phyloP scores from a whole-genome alignment of 1,139 yeast species.

The Lodderomyces jiufengensis region DNA sequence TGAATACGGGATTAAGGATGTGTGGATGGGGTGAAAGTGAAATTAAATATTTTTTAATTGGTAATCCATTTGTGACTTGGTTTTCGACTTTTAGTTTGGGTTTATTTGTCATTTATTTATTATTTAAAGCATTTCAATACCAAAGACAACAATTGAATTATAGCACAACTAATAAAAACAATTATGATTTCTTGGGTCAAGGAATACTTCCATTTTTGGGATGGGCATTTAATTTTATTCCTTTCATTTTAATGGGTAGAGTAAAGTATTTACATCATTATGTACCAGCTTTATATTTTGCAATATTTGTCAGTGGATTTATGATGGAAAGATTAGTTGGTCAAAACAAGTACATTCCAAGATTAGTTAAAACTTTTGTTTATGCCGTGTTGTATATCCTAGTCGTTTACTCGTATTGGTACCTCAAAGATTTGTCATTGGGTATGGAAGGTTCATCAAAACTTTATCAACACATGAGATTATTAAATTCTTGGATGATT shows the following conservation, averaged over 20 bases:
- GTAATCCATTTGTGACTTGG: constrained; percentile 69
- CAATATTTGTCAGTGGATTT: constrained; percentile 61
- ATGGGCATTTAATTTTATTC: constrained; percentile 88
- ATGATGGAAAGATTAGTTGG: constrained; percentile 23
- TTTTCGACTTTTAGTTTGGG: constrained; percentile 34
- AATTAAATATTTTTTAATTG: constrained; percentile 57
- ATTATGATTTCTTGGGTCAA: constrained; percentile 16
- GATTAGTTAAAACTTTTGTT: constrained; percentile 9
- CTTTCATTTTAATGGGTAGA: constrained; percentile 92
- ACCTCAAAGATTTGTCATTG: constrained; percentile 25
- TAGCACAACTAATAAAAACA: no score
- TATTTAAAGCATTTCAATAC: constrained; percentile 24
- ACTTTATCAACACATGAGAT: constrained; percentile 22
- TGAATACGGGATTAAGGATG: constrained; percentile 64
- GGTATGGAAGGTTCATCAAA: constrained; percentile 34
- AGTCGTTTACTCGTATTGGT: constrained; percentile 26
- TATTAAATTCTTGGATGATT: constrained; percentile 30
- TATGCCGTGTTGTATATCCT: constrained; percentile 22
- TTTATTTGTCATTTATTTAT: constrained; percentile 17
- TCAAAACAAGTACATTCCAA: constrained; percentile 11
- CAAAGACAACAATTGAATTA: constrained; percentile 30
- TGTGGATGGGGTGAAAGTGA: constrained; percentile 55
- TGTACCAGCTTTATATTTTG: constrained; percentile 93
- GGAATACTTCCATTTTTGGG: constrained; percentile 70
- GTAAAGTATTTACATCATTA: constrained; percentile 97